Evolutionary conservation across 2,329 filamentous ascomycete species (phyloP).

Genomic region (Macrophomina pseudophaseolina): DNA sequence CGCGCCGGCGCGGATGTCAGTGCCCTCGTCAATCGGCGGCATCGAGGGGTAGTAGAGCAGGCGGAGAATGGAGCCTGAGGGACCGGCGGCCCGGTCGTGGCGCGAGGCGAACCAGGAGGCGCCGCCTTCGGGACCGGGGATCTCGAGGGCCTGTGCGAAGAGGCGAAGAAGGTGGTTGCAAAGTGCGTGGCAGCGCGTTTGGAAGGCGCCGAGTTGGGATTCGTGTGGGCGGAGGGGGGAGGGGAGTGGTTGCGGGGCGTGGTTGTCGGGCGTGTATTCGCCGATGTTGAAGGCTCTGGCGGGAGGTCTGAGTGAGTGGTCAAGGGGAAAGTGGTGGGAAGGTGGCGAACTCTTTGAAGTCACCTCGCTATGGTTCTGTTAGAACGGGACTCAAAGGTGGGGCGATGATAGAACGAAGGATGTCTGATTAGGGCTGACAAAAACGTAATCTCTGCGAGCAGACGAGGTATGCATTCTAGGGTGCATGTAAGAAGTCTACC

Average conservation of each 20-base stretch:
- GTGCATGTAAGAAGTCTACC: slow-evolving; percentile 49
- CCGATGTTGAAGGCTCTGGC: slow-evolving; percentile 89
- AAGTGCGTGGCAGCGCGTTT: slow-evolving; percentile 71
- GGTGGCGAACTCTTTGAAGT: slow-evolving; percentile 79
- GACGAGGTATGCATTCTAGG: background rate
- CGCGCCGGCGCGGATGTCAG: slow-evolving; percentile 83
- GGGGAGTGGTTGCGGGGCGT: slow-evolving; percentile 79
- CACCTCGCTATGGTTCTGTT: slow-evolving; percentile 60
- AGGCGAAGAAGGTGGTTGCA: slow-evolving; percentile 75
- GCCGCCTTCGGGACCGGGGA: slow-evolving; percentile 46
- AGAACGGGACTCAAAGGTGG: background rate
- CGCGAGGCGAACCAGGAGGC: slow-evolving; percentile 64
- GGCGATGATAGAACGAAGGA: slow-evolving; percentile 28
- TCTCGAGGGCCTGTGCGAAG: slow-evolving; percentile 76
- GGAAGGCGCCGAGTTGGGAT: slow-evolving; percentile 68
- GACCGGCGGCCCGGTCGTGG: slow-evolving; percentile 59
- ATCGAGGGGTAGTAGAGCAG: slow-evolving; percentile 62
- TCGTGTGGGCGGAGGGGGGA: slow-evolving; percentile 64
- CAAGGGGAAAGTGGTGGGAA: background rate
- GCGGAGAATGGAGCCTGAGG: slow-evolving; percentile 58
- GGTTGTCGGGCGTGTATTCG: slow-evolving; percentile 67
- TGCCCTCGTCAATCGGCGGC: slow-evolving; percentile 49
- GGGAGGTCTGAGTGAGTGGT: slow-evolving; percentile 13
- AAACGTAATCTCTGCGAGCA: background rate
- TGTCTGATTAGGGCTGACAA: background rate